A percentile compares a stretch with the other conserved stretches of the same genome.
Evolutionary conservation across 805 yeast genomes (phyloP).

Genomic region (Yamadazyma olivae): DNA sequence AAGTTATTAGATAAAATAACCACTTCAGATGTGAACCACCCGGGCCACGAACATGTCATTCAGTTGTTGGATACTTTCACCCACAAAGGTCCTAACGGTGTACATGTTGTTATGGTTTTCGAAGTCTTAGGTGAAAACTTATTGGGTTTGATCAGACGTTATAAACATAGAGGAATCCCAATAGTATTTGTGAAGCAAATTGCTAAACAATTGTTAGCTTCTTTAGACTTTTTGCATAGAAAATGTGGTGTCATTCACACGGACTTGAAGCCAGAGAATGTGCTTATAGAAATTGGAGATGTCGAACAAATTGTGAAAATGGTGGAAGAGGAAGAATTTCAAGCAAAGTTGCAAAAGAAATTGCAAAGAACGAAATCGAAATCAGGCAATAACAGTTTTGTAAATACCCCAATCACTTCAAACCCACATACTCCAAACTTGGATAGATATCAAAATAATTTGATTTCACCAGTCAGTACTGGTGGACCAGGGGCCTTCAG

Average conservation of each 20-base stretch:
- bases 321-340: conserved; percentile 60
- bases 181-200: conserved; percentile 73
- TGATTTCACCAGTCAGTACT: conserved; percentile 1
- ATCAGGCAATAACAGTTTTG: conserved; percentile 10
- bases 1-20: conserved; percentile 67
- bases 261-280: conserved; percentile 51
- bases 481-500: no score
- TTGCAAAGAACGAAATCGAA: conserved; percentile 37
- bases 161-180: conserved; percentile 78
- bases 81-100: conserved; percentile 88
- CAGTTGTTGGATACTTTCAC: conserved; percentile 79
- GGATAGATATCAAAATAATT: conserved; percentile 1
- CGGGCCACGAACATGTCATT: conserved; percentile 81
- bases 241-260: conserved; percentile 65
- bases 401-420: conserved; percentile 12
- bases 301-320: conserved; percentile 72
- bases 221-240: conserved; percentile 69
- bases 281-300: conserved; percentile 76
- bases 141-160: conserved; percentile 77
- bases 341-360: conserved; percentile 41
- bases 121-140: conserved; percentile 95
- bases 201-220: conserved; percentile 71
- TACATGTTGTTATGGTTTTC: conserved; percentile 94
- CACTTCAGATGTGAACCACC: conserved; percentile 62
- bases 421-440: conserved; percentile 14